Evolutionary conservation across 2,329 filamentous ascomycete genomes (phyloP), one percentile per base, ranked within the genome.

Genomic region (Ascochyta viciae-villosae): DNA sequence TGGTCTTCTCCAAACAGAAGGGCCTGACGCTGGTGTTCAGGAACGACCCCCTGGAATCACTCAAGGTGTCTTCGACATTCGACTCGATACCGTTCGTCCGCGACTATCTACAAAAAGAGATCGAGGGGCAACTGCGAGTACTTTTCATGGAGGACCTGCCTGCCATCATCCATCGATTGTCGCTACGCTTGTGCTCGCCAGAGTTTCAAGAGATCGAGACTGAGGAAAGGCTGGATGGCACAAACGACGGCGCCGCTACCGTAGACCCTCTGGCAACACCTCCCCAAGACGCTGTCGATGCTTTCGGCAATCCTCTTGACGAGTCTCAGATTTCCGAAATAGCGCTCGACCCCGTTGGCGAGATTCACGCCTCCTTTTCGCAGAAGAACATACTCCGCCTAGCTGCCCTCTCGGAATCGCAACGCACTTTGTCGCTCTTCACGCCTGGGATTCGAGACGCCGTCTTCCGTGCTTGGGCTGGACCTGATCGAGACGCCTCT

Each of bases 21-120:
- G 95, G 95, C 19, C 84, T 99, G 54, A 99, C 95, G 1, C 83
- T 99, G 43, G 95, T 99, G 40, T 99, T 99, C 76, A 89, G 95
- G 68, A 98, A 99, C 84, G 95, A 99, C 74, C 95, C 95, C 4
- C 87, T 99, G 59, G 95, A 99, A 75, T 97, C 94, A 4, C 87
- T 99, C 70, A 98, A 97, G 80, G 95, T 99, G 64, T 98, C 94
- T 0, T 98, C 94, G 65, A 99, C 95, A 40, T 99, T 99, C 77
- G 95, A 99, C 80, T 96, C 94, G 12, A 99, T 99, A 70, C 94
- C 95, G 40, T 99, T 99, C 72, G 95, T 99, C 60, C 89, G 95
- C 65, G 93, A 99, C 76, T 98, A 98, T 75, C 81, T 99, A 53
- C 95, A 99, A 73, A 90, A 91, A 74, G 96, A 94, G 58, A 99